These are phyloP conservation scores for Kluyveromyces nonfermentans DNA, from an alignment of 805 yeast genomes.

Conservation along the genomic window DNA sequence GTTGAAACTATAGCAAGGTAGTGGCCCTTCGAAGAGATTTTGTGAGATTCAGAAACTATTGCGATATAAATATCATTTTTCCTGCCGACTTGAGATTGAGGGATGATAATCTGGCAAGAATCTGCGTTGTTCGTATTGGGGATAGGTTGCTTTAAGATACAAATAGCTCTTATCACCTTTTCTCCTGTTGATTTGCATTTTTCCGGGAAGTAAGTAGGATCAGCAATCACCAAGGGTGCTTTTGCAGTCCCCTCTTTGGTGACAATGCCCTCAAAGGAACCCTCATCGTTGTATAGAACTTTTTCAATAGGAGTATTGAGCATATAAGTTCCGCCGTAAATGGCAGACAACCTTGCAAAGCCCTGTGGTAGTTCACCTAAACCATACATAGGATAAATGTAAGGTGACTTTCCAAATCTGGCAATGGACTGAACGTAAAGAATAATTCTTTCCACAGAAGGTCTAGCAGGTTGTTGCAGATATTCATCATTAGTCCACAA, in stretches of 20 bases:
- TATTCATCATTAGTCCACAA: conserved; percentile 90
- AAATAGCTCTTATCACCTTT: conserved; percentile 41
- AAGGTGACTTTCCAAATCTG: conserved; percentile 92
- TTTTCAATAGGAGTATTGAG: conserved; percentile 93
- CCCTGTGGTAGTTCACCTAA: conserved; percentile 99
- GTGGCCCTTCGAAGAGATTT: conserved; percentile 82
- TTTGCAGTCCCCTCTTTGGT: conserved; percentile 87
- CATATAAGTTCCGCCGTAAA: conserved; percentile 98
- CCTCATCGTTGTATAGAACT: conserved; percentile 61
- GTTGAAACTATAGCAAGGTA: conserved; percentile 91
- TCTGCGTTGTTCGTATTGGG: conserved; percentile 75
- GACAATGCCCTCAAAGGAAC: conserved; percentile 74
- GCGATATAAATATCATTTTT: conserved; percentile 94
- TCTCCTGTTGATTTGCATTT: conserved; percentile 31
- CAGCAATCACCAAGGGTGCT: conserved; percentile 92
- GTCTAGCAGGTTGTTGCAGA: conserved; percentile 81
- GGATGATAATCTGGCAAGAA: conserved; percentile 88
- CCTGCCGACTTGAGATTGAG: conserved; percentile 90
- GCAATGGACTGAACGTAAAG: conserved; percentile 87
- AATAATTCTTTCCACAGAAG: conserved; percentile 76
- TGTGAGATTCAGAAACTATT: conserved; percentile 78
- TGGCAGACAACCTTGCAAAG: conserved; percentile 91
- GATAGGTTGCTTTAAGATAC: conserved; percentile 83
- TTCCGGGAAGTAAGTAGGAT: conserved; percentile 92
- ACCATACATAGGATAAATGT: conserved; percentile 91